Percentiles rank a stretch among this genome's conserved stretches.
Evolutionary conservation across 1,284 basidiomycete genomes (phyloP).

Genomic region (Trametes pubescens): DNA sequence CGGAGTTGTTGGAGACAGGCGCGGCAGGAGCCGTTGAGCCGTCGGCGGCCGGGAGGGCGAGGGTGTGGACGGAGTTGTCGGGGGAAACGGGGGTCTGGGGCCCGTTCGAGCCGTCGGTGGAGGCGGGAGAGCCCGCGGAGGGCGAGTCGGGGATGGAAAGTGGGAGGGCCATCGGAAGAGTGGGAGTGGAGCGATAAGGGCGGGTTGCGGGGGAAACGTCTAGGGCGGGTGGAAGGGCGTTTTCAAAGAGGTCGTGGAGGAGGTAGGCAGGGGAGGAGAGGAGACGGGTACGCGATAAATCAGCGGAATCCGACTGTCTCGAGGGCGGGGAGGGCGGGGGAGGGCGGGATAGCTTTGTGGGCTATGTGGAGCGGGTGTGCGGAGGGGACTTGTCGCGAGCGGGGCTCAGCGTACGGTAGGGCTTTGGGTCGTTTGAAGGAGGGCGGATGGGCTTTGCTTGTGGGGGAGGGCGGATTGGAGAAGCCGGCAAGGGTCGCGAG

Average conservation of each 20-base stretch:
- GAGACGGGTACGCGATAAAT: constrained; percentile 57
- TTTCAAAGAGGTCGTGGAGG: constrained; percentile 22
- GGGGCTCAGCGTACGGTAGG: constrained; percentile 62
- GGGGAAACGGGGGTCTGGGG: constrained; percentile 63
- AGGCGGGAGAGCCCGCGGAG: constrained; percentile 52
- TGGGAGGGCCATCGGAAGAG: constrained; percentile 59
- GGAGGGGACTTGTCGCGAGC: constrained; percentile 40
- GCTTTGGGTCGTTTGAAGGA: constrained; percentile 39
- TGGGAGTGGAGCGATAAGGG: constrained; percentile 32
- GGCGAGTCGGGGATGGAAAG: constrained; percentile 56
- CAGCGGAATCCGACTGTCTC: constrained; percentile 58
- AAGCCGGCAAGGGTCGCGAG: constrained; percentile 96
- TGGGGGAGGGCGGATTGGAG: constrained; percentile 57
- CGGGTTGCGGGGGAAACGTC: constrained; percentile 30
- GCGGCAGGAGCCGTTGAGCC: constrained; percentile 40
- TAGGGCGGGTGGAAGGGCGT: constrained; percentile 48
- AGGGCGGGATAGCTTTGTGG: constrained; percentile 17
- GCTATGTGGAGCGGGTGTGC: constrained; percentile 14
- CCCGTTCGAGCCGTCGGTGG: constrained; percentile 54
- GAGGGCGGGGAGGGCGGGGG: constrained; percentile 34
- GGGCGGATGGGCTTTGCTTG: constrained; percentile 35
- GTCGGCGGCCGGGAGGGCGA: constrained; percentile 45
- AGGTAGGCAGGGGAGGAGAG: constrained; percentile 31
- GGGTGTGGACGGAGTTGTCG: constrained; percentile 45
- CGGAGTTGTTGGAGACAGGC: constrained; percentile 37